Base-by-base conservation (phyloP, 2,329 filamentous ascomycete species). In the Thielaviopsis ethacetica region DNA sequence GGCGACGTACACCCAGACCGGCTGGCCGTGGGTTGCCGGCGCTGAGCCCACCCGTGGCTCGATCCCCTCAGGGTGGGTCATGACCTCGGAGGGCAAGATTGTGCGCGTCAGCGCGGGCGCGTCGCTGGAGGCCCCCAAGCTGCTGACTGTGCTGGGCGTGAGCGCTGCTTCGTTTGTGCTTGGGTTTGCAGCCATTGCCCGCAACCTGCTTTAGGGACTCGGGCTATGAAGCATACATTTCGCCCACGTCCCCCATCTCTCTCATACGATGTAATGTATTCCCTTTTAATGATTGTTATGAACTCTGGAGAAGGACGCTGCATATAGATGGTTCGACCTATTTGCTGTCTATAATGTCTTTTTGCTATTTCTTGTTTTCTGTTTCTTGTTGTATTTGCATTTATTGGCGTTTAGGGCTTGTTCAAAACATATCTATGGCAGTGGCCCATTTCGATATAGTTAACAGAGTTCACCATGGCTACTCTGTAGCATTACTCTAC, bases 41-140 rank as follows among this genome's bases (percentile, higher is more conserved):
- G 72, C 79, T 59, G 76, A 76, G 5, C 75, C 76, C 15, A 75
- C 79, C 13, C 73, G 73, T 30, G 73, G 77, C 4, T 71, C 75
- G 63, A 81, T 95, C 61, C 89, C 91, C 49, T 81, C 77, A 66
- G 88, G 87, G 61, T 95, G 88, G 88, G 79, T 83, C 62, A 87
- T 93, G 72, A 88, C 84, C 56, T 76, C 83, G 62, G 80, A 82
- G 65, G 88, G 88, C 68, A 91, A 91, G 75, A 83, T 93, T 66
- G 77, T 89, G 67, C 86, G 86, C 67, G 79, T 82, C 64, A 81
- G 78, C 71, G 81, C 82, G 73, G 81, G 81, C 67, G 76, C 78
- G 15, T 60, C 63, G 6, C 55, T 65, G 62, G 7, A 63, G 65
- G 21, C 59, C 64, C 26, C 63, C 30, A 21, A 66, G 59, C 51